Conservation (phyloP, 768 basidiomycete genomes). For the Lactifluus subvellereus region DNA sequence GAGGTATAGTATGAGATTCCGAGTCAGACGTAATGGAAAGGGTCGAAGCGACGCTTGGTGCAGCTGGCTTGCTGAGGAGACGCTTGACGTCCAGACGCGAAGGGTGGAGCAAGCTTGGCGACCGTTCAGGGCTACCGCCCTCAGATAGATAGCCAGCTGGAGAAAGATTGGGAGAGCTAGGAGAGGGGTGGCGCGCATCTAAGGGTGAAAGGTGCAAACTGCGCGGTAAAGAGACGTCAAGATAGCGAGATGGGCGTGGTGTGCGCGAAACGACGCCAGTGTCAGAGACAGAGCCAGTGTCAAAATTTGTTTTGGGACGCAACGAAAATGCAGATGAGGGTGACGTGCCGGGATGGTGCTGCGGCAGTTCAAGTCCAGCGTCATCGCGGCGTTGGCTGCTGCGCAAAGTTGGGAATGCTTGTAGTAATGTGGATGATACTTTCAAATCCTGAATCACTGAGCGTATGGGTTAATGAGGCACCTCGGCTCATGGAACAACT, state of each 20-base stretch:
- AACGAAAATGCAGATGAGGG: neutral
- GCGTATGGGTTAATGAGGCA: neutral
- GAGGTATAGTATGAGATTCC: conserved; percentile 7
- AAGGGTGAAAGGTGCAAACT: conserved; percentile 1
- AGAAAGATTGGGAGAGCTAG: conserved; percentile 16
- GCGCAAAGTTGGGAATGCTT: neutral
- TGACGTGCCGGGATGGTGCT: neutral
- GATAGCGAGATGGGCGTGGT: neutral
- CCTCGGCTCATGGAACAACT: neutral
- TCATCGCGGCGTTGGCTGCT: neutral
- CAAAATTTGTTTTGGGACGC: neutral
- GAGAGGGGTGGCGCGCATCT: conserved; percentile 8
- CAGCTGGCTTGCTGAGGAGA: conserved; percentile 24
- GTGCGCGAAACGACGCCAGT: conserved; percentile 8
- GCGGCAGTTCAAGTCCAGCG: neutral
- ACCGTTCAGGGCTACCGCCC: conserved; percentile 10
- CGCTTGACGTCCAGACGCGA: conserved; percentile 24
- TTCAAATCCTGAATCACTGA: conserved; percentile 3
- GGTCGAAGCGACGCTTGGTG: conserved; percentile 19
- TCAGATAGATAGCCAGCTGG: conserved; percentile 19
- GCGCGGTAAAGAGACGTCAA: neutral
- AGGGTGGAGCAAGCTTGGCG: conserved; percentile 17
- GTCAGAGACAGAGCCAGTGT: conserved; percentile 20
- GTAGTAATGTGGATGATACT: neutral
- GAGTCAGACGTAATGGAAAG: conserved; percentile 24